These are phyloP conservation scores for Schwanniomyces polymorphus DNA, from an alignment of 805 yeast species.

Conservation along the genomic window DNA sequence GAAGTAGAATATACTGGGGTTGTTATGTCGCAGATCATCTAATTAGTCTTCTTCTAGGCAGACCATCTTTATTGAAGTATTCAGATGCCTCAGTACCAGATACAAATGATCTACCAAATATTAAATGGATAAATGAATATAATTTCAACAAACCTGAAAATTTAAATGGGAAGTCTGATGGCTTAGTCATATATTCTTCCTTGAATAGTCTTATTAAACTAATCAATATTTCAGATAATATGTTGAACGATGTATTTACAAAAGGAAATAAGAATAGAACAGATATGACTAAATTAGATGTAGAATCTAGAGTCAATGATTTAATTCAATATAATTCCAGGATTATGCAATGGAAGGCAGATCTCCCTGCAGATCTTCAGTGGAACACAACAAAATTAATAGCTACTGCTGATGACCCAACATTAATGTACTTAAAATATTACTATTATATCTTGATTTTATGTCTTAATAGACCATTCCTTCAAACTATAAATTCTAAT, in stretches of 20 bases:
- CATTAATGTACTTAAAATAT: background rate
- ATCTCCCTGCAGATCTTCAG: background rate
- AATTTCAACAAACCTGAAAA: background rate
- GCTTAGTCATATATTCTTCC: background rate
- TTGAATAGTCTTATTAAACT: background rate
- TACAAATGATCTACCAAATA: background rate
- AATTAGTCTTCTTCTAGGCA: background rate
- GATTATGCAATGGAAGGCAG: background rate
- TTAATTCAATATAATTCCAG: background rate
- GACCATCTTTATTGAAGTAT: background rate
- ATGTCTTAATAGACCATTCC: slow-evolving; percentile 1
- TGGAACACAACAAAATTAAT: background rate
- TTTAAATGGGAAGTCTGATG: background rate
- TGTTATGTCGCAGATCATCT: background rate
- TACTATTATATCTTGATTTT: background rate
- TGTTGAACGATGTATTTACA: background rate
- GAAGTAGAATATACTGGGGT: background rate
- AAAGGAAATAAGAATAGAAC: background rate
- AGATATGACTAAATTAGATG: background rate
- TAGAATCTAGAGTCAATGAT: background rate
- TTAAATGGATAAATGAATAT: background rate
- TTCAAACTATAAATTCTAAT: background rate
- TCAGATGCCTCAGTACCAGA: background rate
- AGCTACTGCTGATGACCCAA: background rate
- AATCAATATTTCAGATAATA: background rate